Percentiles rank a stretch among this genome's conserved stretches.
Evolutionary conservation across 768 basidiomycete species (phyloP).

Genomic region (Phaffia tasmanica): DNA sequence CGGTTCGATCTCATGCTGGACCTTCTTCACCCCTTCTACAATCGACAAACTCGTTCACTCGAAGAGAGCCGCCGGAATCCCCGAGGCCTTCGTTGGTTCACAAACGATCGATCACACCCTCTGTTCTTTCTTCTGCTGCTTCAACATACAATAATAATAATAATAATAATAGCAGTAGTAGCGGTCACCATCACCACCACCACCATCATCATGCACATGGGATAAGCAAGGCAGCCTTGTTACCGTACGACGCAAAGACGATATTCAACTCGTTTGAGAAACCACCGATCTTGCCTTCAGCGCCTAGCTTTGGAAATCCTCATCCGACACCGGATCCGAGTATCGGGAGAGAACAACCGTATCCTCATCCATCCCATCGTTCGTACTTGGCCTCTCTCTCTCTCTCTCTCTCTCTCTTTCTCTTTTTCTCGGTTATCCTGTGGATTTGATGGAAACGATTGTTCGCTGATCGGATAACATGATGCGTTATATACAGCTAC

Average conservation of each 20-base stretch:
- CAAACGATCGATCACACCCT: too few species aligned
- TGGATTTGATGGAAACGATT: not conserved
- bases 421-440: not conserved
- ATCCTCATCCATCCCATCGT: conserved; percentile 22
- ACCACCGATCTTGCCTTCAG: conserved; percentile 5
- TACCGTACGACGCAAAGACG: conserved; percentile 15
- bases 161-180: too few species aligned
- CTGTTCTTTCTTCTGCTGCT: too few species aligned
- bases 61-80: too few species aligned
- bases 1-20: too few species aligned
- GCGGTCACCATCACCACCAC: too few species aligned
- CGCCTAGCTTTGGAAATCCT: conserved; percentile 8
- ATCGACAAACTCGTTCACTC: too few species aligned
- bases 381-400: not conserved
- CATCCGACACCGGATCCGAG: conserved; percentile 1
- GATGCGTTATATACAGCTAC: conserved; percentile 5
- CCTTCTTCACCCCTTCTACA: too few species aligned
- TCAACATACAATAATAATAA: too few species aligned
- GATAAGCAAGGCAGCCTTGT: not conserved
- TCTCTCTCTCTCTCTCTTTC: not conserved
- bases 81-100: too few species aligned
- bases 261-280: conserved; percentile 13
- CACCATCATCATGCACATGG: too few species aligned
- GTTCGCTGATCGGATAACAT: too few species aligned
- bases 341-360: not conserved